These are phyloP conservation scores for Chlamydomonas asymmetrica DNA, from an alignment of 139 green algal species.

Conservation along the genomic window DNA sequence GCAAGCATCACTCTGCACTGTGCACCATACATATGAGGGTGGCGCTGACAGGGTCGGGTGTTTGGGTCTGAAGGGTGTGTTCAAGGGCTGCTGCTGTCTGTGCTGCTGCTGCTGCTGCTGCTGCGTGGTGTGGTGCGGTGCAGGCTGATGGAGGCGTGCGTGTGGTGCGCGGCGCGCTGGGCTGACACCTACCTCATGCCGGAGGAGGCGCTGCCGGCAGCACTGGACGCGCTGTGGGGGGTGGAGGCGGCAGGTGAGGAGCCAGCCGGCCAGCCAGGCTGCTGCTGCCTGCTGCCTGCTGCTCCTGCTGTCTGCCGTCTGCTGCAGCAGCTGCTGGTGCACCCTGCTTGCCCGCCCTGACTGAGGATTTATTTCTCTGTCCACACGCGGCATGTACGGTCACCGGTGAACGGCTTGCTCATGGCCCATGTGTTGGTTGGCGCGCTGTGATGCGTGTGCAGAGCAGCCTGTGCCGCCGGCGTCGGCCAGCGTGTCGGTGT, in stretches of 20 bases:
- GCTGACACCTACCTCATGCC: conserved; percentile 87
- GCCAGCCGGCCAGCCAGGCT: too few relatives aligned
- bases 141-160: conserved; percentile 78
- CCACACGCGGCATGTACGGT: too few relatives aligned
- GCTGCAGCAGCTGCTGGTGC: too few relatives aligned
- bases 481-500: not conserved
- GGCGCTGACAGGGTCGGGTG: too few relatives aligned
- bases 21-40: not conserved
- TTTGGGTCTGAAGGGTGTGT: too few relatives aligned
- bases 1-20: not conserved
- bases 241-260: not conserved
- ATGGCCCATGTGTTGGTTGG: not conserved
- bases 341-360: too few relatives aligned
- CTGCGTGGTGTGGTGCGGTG: too few relatives aligned
- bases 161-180: conserved; percentile 72
- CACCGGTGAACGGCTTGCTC: too few relatives aligned
- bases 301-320: not conserved
- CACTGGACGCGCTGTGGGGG: conserved; percentile 34
- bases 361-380: too few relatives aligned
- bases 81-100: conserved; percentile 1
- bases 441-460: not conserved
- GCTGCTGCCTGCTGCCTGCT: too few relatives aligned
- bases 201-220: conserved; percentile 49
- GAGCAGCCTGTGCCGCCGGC: not conserved
- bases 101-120: conserved; percentile 13